Conservation (phyloP, 768 basidiomycete species). For the Sporobolomyces roseus region DNA sequence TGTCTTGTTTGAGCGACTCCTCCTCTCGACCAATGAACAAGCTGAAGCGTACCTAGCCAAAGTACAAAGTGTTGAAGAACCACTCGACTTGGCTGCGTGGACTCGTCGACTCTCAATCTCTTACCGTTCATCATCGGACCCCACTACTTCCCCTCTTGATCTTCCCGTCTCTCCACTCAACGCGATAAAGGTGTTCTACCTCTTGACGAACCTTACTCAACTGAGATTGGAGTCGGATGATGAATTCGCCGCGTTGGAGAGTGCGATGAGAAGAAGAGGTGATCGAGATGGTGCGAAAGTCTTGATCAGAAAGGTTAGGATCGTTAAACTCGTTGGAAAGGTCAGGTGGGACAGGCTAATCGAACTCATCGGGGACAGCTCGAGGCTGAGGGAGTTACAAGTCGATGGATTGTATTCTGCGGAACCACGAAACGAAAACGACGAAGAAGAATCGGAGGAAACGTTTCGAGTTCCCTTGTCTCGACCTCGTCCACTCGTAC, state of each 20-base stretch:
- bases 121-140: not conserved
- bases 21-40: not conserved
- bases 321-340: not conserved
- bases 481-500: too few species aligned
- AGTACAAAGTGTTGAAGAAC: not conserved
- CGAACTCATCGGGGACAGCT: not conserved
- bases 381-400: not conserved
- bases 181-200: slow-evolving; percentile 1
- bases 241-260: not conserved
- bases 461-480: too few species aligned
- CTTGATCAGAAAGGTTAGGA: too few species aligned
- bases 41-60: not conserved
- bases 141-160: not conserved
- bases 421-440: not conserved
- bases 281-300: not conserved
- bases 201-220: not conserved
- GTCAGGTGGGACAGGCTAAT: not conserved
- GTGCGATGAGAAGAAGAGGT: not conserved
- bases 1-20: not conserved
- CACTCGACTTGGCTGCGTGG: not conserved
- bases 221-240: not conserved
- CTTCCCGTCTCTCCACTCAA: not conserved
- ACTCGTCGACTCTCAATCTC: not conserved
- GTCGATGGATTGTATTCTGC: not conserved
- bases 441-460: not conserved